Evolutionary conservation across 129 eudicot genomes (phyloP).

Genomic region (Saussurea involucrata): DNA sequence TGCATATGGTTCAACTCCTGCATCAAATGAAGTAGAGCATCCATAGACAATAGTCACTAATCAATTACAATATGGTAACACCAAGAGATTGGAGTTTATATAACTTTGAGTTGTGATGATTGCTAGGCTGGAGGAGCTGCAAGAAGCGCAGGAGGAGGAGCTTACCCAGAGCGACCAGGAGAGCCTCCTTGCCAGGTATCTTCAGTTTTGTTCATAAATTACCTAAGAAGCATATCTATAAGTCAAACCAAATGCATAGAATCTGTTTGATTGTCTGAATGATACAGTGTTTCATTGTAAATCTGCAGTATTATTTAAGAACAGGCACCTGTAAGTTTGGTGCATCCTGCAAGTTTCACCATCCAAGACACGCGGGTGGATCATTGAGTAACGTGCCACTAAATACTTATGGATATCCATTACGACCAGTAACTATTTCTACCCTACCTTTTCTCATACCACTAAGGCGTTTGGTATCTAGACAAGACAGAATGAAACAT

Average conservation of each 20-base stretch:
- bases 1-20: background rate
- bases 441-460: background rate
- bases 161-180: conserved; percentile 84
- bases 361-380: conserved; percentile 93
- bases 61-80: background rate
- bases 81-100: background rate
- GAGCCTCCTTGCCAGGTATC: conserved; percentile 88
- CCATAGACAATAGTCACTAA: background rate
- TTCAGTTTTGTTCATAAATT: background rate
- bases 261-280: conserved; percentile 16
- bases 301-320: conserved; percentile 79
- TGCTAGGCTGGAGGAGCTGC: conserved; percentile 50
- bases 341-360: conserved; percentile 86
- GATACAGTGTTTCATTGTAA: conserved; percentile 6
- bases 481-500: too few species aligned
- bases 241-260: background rate
- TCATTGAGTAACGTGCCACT: conserved; percentile 71
- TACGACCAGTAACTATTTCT: conserved; percentile 62
- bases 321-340: conserved; percentile 99
- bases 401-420: conserved; percentile 83
- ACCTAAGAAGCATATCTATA: background rate
- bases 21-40: conserved; percentile 6
- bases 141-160: conserved; percentile 51
- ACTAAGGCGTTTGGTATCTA: too few species aligned
- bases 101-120: conserved; percentile 9